Evolutionary conservation across 768 basidiomycete species (phyloP).

Genomic region (Serendipita sp.): DNA sequence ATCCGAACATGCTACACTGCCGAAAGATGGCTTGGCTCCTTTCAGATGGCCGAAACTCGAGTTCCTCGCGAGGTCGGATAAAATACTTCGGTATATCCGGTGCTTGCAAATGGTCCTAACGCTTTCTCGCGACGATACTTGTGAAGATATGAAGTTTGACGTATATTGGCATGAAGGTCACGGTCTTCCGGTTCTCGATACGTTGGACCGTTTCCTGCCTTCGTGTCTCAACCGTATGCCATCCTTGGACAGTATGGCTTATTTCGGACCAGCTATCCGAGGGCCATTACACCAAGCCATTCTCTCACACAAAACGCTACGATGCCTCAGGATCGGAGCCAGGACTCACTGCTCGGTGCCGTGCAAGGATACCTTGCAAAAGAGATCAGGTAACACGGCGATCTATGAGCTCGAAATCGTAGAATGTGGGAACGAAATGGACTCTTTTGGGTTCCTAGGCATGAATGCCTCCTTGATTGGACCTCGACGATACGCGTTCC

Average conservation of each 20-base stretch:
- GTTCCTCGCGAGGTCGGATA: not conserved
- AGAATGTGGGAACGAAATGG: no score
- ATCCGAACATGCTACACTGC: no score
- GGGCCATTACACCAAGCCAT: not conserved
- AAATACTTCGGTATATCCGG: not conserved
- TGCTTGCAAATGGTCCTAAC: not conserved
- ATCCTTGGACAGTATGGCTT: not conserved
- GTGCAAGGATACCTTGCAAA: not conserved
- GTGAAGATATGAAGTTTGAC: not conserved
- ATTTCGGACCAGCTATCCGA: not conserved
- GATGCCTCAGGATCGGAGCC: not conserved
- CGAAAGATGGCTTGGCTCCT: not conserved
- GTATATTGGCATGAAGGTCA: not conserved
- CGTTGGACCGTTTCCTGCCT: no score
- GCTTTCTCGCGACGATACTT: not conserved
- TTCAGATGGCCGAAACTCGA: not conserved
- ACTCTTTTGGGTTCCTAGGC: no score
- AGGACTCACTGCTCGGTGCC: not conserved
- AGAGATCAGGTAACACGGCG: not conserved
- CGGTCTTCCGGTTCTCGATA: no score
- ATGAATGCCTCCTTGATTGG: no score
- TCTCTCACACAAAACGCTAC: not conserved
- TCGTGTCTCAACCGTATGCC: no score
- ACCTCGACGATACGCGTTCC: no score
- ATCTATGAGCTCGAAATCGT: no score